Evolutionary conservation across 768 basidiomycete species (phyloP).

Genomic region (Boletus sp.): DNA sequence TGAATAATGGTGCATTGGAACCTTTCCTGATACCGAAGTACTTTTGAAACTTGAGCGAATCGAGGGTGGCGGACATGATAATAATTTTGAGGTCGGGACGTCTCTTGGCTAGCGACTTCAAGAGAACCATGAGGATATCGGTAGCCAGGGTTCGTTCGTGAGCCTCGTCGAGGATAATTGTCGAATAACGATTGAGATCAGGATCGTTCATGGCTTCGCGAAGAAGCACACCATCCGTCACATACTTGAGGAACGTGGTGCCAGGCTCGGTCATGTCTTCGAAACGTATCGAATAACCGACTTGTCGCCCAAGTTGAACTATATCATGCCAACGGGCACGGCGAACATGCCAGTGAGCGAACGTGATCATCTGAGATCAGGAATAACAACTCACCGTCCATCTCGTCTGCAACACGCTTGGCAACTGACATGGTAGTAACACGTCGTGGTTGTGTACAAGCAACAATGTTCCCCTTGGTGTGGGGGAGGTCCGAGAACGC

Average conservation of each 20-base stretch:
- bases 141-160: conserved; percentile 98
- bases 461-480: conserved; percentile 84
- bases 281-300: conserved; percentile 98
- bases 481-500: conserved; percentile 93
- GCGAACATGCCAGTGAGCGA: conserved; percentile 2
- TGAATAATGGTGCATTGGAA: conserved; percentile 72
- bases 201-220: conserved; percentile 98
- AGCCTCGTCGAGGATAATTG: conserved; percentile 97
- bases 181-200: conserved; percentile 83
- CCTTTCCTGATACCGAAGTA: conserved; percentile 65
- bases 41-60: conserved; percentile 93
- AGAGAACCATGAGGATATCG: conserved; percentile 96
- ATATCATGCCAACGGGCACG: conserved; percentile 4
- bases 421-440: conserved; percentile 98
- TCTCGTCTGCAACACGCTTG: conserved; percentile 97
- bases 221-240: conserved; percentile 99
- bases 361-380: background rate
- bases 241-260: conserved; percentile 96
- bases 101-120: conserved; percentile 79
- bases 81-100: conserved; percentile 93
- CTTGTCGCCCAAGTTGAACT: conserved; percentile 92
- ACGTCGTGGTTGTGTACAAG: conserved; percentile 95
- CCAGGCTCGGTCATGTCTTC: conserved; percentile 82
- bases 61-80: conserved; percentile 97
- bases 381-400: conserved; percentile 73